Evolutionary conservation across 2,329 filamentous ascomycete species (phyloP).

Genomic region (Fusarium pilosicola): DNA sequence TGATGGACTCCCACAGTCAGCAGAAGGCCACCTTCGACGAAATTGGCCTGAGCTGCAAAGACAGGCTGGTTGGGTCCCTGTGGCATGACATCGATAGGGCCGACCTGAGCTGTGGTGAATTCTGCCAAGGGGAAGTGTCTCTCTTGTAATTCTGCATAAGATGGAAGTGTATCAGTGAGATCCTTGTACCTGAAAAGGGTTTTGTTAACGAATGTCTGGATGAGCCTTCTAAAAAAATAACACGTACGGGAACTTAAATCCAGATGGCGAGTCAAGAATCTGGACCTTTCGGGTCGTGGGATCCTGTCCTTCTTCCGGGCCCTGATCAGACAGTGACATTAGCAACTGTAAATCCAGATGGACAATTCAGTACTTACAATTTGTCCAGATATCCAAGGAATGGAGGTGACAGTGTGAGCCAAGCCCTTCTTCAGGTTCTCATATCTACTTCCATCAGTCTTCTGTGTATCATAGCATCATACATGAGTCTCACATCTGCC

Average conservation of each 20-base stretch:
- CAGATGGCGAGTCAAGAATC: not conserved
- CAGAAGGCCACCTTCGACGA: not conserved
- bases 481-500: not conserved
- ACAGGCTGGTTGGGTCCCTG: not conserved
- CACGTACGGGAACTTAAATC: not conserved
- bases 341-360: fast-evolving
- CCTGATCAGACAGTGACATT: not conserved
- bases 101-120: not conserved
- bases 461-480: fast-evolving
- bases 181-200: not conserved
- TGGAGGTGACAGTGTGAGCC: not conserved
- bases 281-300: not conserved
- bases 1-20: not conserved
- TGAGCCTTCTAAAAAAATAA: fast-evolving
- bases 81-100: not conserved
- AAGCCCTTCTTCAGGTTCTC: not conserved
- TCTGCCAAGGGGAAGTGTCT: not conserved
- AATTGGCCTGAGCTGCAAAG: not conserved
- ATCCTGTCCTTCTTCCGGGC: not conserved
- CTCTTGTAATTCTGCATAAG: not conserved
- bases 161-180: not conserved
- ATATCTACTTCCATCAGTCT: not conserved
- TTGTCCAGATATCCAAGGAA: not conserved
- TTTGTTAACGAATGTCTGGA: not conserved
- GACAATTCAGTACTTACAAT: not conserved